Percentiles rank a stretch among this genome's conserved stretches.
Conservation (phyloP, 2,329 filamentous ascomycete species). For the Stemphylium vesicarium region DNA sequence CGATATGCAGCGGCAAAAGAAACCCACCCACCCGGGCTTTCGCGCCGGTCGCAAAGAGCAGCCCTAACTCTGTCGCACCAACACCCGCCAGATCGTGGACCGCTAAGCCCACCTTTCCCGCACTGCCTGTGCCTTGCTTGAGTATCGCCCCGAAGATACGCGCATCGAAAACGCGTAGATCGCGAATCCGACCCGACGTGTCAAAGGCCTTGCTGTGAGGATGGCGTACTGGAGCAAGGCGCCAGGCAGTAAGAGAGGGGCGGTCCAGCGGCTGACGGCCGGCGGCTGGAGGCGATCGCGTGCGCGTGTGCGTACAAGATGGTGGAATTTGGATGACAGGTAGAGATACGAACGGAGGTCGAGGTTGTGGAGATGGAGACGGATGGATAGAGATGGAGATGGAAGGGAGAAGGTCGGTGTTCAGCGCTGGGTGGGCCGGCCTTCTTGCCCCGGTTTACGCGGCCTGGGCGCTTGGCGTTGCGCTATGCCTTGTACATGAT, state of each 20-base stretch:
- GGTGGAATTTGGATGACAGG: not conserved
- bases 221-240: constrained; percentile 11
- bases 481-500: not conserved
- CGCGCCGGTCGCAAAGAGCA: constrained; percentile 10
- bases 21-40: constrained; percentile 13
- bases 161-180: constrained; percentile 1
- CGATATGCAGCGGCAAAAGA: constrained; percentile 5
- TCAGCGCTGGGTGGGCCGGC: not conserved
- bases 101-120: constrained; percentile 5
- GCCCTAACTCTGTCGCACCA: constrained; percentile 9
- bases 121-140: constrained; percentile 7
- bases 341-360: not conserved
- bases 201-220: constrained; percentile 8
- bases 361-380: not conserved
- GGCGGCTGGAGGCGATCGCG: constrained; percentile 1
- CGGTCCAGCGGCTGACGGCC: constrained; percentile 6
- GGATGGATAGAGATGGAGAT: not conserved
- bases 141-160: constrained; percentile 13
- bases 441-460: no score
- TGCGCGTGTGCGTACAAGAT: not conserved
- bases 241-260: not conserved
- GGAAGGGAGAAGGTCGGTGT: not conserved
- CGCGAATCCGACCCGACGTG: constrained; percentile 1
- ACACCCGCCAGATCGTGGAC: constrained; percentile 2
- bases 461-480: not conserved